Evolutionary conservation across 805 yeast genomes (phyloP).

Genomic region (Maudiozyma serrabonitensis): DNA sequence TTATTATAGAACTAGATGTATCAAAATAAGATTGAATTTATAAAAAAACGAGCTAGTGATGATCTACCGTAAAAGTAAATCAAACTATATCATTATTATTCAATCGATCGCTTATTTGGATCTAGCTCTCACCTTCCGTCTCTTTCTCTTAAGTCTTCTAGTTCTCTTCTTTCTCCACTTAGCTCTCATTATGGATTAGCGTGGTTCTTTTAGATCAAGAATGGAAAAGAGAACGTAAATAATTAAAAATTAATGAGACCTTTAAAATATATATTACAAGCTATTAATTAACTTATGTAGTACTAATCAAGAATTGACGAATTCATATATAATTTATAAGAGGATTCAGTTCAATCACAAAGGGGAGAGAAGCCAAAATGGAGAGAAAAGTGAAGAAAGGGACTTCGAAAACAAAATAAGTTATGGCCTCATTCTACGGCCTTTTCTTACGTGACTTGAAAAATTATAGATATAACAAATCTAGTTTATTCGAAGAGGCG

Average conservation of each 20-base stretch:
- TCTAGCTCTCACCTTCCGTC: slow-evolving; percentile 99
- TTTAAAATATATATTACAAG: neutral
- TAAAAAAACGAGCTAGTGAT: neutral
- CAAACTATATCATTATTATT: neutral
- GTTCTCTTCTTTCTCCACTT: slow-evolving; percentile 99
- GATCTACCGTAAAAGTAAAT: neutral
- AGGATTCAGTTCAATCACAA: neutral
- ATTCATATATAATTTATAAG: neutral
- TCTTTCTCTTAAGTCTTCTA: slow-evolving; percentile 99
- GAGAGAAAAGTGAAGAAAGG: neutral
- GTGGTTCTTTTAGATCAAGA: slow-evolving; percentile 1
- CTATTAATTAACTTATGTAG: neutral
- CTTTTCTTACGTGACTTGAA: too few relatives aligned
- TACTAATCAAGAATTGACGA: neutral
- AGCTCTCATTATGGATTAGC: slow-evolving; percentile 59
- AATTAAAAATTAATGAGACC: neutral
- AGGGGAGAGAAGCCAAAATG: neutral
- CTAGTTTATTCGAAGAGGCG: too few relatives aligned
- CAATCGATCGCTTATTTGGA: slow-evolving; percentile 69
- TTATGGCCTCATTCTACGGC: too few relatives aligned
- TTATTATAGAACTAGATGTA: slow-evolving; percentile 3
- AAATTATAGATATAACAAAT: too few relatives aligned
- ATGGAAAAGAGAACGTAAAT: neutral
- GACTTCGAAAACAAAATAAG: too few relatives aligned
- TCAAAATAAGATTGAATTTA: neutral